A percentile compares a stretch with the other conserved stretches of the same genome.
Conservation (phyloP, 2,329 filamentous ascomycete genomes). For the Aspergillus thermomutatus region DNA sequence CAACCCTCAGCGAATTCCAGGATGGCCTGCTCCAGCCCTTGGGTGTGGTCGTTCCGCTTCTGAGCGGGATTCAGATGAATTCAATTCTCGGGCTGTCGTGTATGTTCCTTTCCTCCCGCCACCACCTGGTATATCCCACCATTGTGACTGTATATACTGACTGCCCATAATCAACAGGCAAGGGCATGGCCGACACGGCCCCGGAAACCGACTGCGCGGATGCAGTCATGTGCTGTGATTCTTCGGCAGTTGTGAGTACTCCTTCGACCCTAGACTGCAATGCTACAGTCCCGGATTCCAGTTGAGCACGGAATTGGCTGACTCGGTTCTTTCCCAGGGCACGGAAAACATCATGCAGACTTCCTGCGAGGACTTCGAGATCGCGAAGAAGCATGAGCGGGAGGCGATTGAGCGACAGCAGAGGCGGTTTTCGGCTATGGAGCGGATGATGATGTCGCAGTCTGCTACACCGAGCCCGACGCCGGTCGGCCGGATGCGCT, state of each 20-base stretch:
- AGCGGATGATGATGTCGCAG: neutral
- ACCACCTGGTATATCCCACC: no score
- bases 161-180: constrained; percentile 14
- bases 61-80: constrained; percentile 19
- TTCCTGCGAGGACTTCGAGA: neutral
- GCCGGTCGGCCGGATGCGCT: no score
- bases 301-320: neutral
- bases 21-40: constrained; percentile 15
- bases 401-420: neutral
- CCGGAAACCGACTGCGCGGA: constrained; percentile 16
- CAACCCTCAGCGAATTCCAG: constrained; percentile 14
- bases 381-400: neutral
- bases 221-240: constrained; percentile 26
- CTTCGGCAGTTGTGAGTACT: constrained; percentile 3
- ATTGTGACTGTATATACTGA: neutral
- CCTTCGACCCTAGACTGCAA: neutral
- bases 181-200: constrained; percentile 13
- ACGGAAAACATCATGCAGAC: neutral
- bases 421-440: neutral
- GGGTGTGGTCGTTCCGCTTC: constrained; percentile 18
- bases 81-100: constrained; percentile 25
- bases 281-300: no score
- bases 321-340: neutral
- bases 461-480: neutral
- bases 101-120: constrained; percentile 12